phyloP scores from a whole-genome alignment of 2,329 filamentous ascomycete species.

The Sarocladium oryzae region DNA sequence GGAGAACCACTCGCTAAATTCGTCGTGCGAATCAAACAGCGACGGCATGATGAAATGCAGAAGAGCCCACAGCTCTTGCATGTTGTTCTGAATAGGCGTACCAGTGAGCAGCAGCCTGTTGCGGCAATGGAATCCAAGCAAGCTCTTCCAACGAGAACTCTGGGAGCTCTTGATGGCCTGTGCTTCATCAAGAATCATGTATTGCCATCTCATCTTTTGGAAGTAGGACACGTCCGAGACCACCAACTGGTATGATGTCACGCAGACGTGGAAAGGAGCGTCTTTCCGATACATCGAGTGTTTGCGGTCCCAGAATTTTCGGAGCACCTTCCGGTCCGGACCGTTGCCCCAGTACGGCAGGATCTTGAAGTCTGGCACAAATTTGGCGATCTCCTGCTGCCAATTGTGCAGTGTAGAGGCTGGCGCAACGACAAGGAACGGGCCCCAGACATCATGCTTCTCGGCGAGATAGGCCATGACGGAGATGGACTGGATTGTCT shows the following conservation, averaged over 20 bases:
- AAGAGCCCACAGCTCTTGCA: slow-evolving; percentile 97
- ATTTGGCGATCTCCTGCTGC: slow-evolving; percentile 96
- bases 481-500: slow-evolving; percentile 97
- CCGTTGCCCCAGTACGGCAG: slow-evolving; percentile 96
- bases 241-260: slow-evolving; percentile 96
- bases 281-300: slow-evolving; percentile 93
- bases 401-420: slow-evolving; percentile 97
- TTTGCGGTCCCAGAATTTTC: slow-evolving; percentile 99
- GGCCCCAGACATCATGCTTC: slow-evolving; percentile 96
- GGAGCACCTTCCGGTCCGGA: slow-evolving; percentile 87
- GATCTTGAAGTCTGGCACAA: slow-evolving; percentile 91
- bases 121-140: slow-evolving; percentile 89
- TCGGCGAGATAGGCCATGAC: slow-evolving; percentile 99
- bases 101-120: slow-evolving; percentile 91
- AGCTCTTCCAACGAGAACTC: slow-evolving; percentile 93
- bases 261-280: slow-evolving; percentile 88
- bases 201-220: slow-evolving; percentile 99
- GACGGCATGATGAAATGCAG: slow-evolving; percentile 99
- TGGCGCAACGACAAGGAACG: slow-evolving; percentile 92
- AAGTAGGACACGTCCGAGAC: slow-evolving; percentile 96
- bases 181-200: slow-evolving; percentile 98
- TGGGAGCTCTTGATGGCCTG: slow-evolving; percentile 98
- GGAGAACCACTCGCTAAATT: slow-evolving; percentile 91
- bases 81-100: slow-evolving; percentile 99
- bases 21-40: slow-evolving; percentile 88